phyloP scores from a whole-genome alignment of 116 monocot genomes.

The Thalassia testudinum region DNA sequence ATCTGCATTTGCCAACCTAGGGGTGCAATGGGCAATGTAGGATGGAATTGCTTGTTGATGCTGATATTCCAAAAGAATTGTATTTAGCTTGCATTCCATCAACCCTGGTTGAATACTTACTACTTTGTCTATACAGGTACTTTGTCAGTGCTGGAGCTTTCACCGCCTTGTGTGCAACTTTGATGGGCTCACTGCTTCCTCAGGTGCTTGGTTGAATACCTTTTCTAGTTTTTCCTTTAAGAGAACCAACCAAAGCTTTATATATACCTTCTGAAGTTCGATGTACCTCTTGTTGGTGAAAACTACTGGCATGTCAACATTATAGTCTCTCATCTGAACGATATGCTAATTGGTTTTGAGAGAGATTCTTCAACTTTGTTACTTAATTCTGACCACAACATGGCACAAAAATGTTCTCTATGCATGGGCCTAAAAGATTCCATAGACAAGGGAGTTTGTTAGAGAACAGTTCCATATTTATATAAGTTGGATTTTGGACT shows the following conservation, averaged over 20 bases:
- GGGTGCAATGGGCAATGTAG: slow-evolving; percentile 91
- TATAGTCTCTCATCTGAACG: too few relatives aligned
- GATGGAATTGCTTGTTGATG: not conserved
- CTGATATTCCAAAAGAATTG: not conserved
- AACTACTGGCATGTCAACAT: not conserved
- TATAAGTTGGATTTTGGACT: too few relatives aligned
- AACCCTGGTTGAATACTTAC: not conserved
- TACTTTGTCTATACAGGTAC: slow-evolving; percentile 35
- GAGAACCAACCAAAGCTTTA: too few relatives aligned
- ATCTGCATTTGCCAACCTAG: slow-evolving; percentile 80
- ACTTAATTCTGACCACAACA: too few relatives aligned
- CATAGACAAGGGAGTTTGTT: too few relatives aligned
- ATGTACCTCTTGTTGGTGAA: not conserved
- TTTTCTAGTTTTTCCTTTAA: not conserved
- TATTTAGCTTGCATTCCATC: not conserved
- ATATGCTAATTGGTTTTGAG: too few relatives aligned
- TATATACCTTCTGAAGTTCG: not conserved
- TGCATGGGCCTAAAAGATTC: too few relatives aligned
- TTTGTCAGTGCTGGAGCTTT: slow-evolving; percentile 78
- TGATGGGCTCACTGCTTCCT: slow-evolving; percentile 94
- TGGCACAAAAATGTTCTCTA: too few relatives aligned
- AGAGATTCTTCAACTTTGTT: too few relatives aligned
- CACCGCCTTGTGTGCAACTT: slow-evolving; percentile 83
- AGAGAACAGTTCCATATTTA: too few relatives aligned
- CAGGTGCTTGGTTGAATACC: slow-evolving; percentile 36